Base-by-base conservation (phyloP, 805 yeast genomes). In the Candida adriatica region DNA sequence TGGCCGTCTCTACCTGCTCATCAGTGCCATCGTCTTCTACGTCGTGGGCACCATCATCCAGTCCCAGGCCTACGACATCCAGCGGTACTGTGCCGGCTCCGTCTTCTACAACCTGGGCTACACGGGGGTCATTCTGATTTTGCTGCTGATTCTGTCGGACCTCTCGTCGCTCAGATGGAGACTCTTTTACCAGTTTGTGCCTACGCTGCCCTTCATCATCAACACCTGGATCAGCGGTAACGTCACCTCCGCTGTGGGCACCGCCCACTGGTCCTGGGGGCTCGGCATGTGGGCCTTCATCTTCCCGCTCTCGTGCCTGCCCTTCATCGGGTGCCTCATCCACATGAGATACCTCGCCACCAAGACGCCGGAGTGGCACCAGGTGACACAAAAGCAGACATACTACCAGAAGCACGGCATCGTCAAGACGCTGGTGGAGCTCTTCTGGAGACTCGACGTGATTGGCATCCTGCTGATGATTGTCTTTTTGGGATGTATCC, bases 251-350 rank as follows among this genome's bases (percentile, higher is more conserved):
- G 58, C 58, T 20, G 58, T 58, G 9, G 55, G 55, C 17, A 4
- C 33, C 9, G 33, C 40, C 6, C 49, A 64, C 20, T 78, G 85
- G 79, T 64, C 75, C 9, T 81, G 88, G 88, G 79, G 79, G 47
- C 73, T 79, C 44, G 87, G 79, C 24, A 79, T 81, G 71, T 81
- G 82, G 82, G 86, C 87, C 2, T 75, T 78, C 45, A 78, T 81
- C 41, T 71, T 75, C 65, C 88, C 88, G 21, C 58, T 78, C 23
- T 50, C 75, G 5, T 61, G 78, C 42, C 31, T 81, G n/a, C 90
- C 88, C 14, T 54, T 81, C 31, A 42, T 78, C 6, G 40, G 43
- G 5, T 67, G 78, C 46, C 58, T 75, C 46, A 13, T 64, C 4
- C 79, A 77, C 53, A 75, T 79, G 81, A 53, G 67, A 42, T 58